phyloP scores from a whole-genome alignment of 768 basidiomycete genomes.

The Xerocomus potaroensis region DNA sequence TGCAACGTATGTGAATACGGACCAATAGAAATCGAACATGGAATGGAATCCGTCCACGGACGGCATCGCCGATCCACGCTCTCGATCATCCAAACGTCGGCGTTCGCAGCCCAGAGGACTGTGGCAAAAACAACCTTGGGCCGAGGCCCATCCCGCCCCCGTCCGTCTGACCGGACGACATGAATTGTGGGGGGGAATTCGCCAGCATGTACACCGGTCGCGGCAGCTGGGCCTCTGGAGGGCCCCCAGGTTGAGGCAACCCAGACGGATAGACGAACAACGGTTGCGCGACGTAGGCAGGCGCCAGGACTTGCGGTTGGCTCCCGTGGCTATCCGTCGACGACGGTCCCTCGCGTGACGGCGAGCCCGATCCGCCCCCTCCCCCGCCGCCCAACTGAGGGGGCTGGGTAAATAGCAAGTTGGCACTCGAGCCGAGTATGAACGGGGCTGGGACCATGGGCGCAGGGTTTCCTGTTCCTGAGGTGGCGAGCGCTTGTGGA shows the following conservation, averaged over 20 bases:
- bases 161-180: constrained; percentile 15
- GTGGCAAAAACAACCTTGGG: constrained; percentile 22
- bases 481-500: constrained; percentile 7
- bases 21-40: too few species aligned
- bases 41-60: background rate
- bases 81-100: constrained; percentile 20
- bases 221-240: constrained; percentile 19
- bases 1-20: background rate
- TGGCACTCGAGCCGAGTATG: constrained; percentile 29
- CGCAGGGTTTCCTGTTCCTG: background rate
- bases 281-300: constrained; percentile 2
- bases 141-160: constrained; percentile 7
- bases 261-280: constrained; percentile 1
- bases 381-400: constrained; percentile 6
- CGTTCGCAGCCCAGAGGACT: constrained; percentile 25
- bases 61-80: background rate
- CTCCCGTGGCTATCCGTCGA: constrained; percentile 33
- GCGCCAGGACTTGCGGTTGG: constrained; percentile 19
- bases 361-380: constrained; percentile 23
- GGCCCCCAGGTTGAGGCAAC: constrained; percentile 26
- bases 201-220: constrained; percentile 30
- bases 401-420: constrained; percentile 26
- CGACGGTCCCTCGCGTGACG: constrained; percentile 27
- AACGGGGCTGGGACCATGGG: constrained; percentile 23
- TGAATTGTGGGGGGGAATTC: constrained; percentile 23